Conservation (phyloP, 2,329 filamentous ascomycete species). For the Cladosporium phlei region DNA sequence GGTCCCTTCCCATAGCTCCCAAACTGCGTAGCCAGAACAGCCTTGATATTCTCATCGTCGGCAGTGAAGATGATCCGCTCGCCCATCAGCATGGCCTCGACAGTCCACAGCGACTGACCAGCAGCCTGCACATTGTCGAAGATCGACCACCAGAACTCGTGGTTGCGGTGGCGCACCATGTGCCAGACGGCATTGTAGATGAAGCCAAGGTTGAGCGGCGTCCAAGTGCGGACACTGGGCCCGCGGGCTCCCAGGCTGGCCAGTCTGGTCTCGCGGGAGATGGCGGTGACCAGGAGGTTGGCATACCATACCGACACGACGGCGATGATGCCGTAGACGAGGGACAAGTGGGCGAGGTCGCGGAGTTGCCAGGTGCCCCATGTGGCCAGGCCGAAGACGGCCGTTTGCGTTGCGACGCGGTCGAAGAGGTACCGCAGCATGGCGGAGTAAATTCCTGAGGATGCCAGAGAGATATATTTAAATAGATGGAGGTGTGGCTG, state of each 20-base stretch:
- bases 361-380: conserved; percentile 13
- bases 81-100: conserved; percentile 54
- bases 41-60: conserved; percentile 87
- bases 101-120: conserved; percentile 45
- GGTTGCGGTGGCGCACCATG: conserved; percentile 46
- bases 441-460: too few relatives aligned
- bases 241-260: conserved; percentile 43
- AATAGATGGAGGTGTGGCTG: background rate
- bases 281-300: conserved; percentile 18
- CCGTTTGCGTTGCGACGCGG: conserved; percentile 16
- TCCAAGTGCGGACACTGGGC: conserved; percentile 33
- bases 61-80: conserved; percentile 67
- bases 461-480: too few relatives aligned
- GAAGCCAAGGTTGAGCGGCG: conserved; percentile 58
- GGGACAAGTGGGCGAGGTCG: conserved; percentile 14
- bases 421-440: conserved; percentile 19
- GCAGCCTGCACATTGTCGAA: conserved; percentile 40
- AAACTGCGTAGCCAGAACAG: conserved; percentile 83
- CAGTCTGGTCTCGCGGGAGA: conserved; percentile 36
- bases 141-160: conserved; percentile 56
- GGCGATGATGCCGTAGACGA: conserved; percentile 16
- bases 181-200: conserved; percentile 53
- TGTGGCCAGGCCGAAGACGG: conserved; percentile 13
- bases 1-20: conserved; percentile 77
- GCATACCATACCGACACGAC: conserved; percentile 17